Evolutionary conservation across 202 grass and related monocot genomes (phyloP).

Genomic region (Miscanthus sacchariflorus): DNA sequence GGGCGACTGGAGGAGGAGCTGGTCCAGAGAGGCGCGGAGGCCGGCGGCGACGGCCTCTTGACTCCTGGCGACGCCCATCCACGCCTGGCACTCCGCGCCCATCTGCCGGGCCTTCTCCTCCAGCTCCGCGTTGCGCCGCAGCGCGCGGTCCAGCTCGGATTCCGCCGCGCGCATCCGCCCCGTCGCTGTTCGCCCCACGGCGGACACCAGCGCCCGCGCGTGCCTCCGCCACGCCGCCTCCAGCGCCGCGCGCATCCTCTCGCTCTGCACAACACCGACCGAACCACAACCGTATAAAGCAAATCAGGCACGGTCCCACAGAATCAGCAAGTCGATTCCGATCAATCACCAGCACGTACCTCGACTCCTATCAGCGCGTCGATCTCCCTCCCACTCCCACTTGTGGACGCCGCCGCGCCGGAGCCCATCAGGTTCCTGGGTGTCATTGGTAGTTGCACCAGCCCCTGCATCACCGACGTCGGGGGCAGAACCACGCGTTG

Average conservation of each 20-base stretch:
- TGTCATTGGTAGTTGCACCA: not conserved
- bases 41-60: constrained; percentile 58
- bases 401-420: constrained; percentile 44
- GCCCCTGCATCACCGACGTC: not conserved
- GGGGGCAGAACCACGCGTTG: not conserved
- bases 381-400: constrained; percentile 64
- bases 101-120: constrained; percentile 53
- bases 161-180: constrained; percentile 39
- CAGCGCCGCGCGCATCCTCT: constrained; percentile 52
- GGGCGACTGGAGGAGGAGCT: not conserved
- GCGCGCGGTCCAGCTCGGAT: constrained; percentile 51
- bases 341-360: constrained; percentile 23
- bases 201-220: constrained; percentile 34
- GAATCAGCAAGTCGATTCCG: not conserved
- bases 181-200: constrained; percentile 23
- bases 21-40: too few species aligned
- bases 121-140: constrained; percentile 52
- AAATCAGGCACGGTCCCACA: not conserved
- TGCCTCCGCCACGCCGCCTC: constrained; percentile 53
- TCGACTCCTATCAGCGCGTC: constrained; percentile 56
- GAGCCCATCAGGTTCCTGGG: constrained; percentile 2
- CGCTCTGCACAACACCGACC: not conserved
- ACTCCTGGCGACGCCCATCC: constrained; percentile 61
- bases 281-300: too few species aligned
- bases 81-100: constrained; percentile 60